Evolutionary conservation across 169 alveolate species (phyloP).

Genomic region (Plasmodium falciparum): DNA sequence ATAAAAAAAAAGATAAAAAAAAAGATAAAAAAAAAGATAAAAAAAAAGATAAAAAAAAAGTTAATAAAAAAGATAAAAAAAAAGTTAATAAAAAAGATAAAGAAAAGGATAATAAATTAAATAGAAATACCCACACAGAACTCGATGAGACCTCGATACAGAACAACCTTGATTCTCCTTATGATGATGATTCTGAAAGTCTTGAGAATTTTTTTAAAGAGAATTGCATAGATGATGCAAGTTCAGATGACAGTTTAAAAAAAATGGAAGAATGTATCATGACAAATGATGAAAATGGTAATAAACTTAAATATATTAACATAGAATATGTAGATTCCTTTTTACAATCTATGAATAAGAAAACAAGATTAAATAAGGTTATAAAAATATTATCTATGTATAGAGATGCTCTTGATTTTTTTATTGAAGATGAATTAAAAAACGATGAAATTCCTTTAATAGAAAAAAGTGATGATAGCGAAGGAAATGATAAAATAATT

Average conservation of each 20-base stretch:
- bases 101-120: neutral
- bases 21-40: neutral
- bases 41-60: neutral
- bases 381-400: slow-evolving; percentile 40
- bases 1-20: neutral
- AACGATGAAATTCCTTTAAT: slow-evolving; percentile 13
- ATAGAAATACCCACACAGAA: neutral
- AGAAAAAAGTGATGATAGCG: neutral
- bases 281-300: slow-evolving; percentile 2
- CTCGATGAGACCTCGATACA: neutral
- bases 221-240: slow-evolving; percentile 6
- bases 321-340: slow-evolving; percentile 15
- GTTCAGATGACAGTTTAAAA: slow-evolving; percentile 26
- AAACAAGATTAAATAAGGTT: slow-evolving; percentile 29
- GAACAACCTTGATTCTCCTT: too few relatives aligned
- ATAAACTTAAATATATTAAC: slow-evolving; percentile 9
- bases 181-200: neutral
- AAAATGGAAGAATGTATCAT: neutral
- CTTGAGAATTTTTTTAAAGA: slow-evolving; percentile 37
- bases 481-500: neutral
- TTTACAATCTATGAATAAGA: slow-evolving; percentile 30
- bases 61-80: neutral
- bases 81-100: neutral
- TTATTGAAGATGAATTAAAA: slow-evolving; percentile 27
- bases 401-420: slow-evolving; percentile 43